Conservation (phyloP, 2,329 filamentous ascomycete genomes). For the Sordariomycetes sp. region DNA sequence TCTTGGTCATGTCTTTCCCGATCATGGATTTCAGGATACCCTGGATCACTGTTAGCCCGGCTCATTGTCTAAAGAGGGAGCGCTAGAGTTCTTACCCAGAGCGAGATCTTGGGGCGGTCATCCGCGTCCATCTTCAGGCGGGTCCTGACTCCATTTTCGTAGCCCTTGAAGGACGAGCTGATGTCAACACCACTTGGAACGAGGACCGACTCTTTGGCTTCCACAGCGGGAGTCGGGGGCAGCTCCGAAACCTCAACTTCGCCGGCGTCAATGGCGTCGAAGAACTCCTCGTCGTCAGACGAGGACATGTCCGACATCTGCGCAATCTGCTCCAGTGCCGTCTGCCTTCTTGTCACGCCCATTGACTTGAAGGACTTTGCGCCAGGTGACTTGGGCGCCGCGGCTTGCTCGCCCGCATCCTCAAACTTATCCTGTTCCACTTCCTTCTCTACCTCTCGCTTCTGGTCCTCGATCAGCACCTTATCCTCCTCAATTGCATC, state of each 20-base stretch:
- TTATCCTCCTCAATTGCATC: background rate
- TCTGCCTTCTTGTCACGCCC: conserved; percentile 45
- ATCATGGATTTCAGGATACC: conserved; percentile 98
- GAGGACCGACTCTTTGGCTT: conserved; percentile 23
- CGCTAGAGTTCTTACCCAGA: conserved; percentile 62
- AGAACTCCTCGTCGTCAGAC: conserved; percentile 85
- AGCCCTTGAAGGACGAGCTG: conserved; percentile 70
- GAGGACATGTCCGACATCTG: conserved; percentile 73
- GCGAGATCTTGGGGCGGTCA: conserved; percentile 82
- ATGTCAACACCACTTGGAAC: conserved; percentile 50
- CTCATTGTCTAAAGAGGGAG: too few relatives aligned
- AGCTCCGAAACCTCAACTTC: conserved; percentile 72
- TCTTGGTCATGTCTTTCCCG: conserved; percentile 99
- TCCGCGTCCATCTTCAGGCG: conserved; percentile 84
- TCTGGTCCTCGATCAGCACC: conserved; percentile 16
- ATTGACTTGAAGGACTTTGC: conserved; percentile 25
- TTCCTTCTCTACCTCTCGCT: conserved; percentile 5
- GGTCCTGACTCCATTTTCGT: conserved; percentile 76
- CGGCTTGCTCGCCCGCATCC: conserved; percentile 9
- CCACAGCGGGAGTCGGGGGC: conserved; percentile 33
- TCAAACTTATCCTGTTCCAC: conserved; percentile 21
- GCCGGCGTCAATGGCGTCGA: conserved; percentile 90
- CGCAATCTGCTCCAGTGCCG: conserved; percentile 58
- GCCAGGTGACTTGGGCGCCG: conserved; percentile 8
- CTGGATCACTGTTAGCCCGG: conserved; percentile 32